Base-by-base conservation (phyloP, 441 rosid species). In the Eutrema salsugineum region DNA sequence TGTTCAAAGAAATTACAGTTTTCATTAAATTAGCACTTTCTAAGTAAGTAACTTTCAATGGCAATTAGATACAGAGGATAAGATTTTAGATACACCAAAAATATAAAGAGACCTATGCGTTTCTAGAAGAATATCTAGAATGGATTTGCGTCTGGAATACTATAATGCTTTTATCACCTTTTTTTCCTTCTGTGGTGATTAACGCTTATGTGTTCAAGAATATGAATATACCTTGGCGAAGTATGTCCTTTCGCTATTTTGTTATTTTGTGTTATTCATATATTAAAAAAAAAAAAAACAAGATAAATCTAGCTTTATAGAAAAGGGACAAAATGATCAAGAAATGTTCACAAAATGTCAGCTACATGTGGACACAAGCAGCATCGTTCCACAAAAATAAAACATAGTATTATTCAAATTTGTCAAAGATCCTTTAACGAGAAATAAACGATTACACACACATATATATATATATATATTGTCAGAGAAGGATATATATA, bases 111-210 rank as follows among this genome's bases (percentile, higher is more conserved):
- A 58, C 46, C 67, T 48, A 33, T 66, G 15, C 39, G 59, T 58
- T 58, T 66, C 54, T 66, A 57, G 71, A 73, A 58, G 77, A 58
- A 73, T 47, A 64, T 64, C 51, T 66, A 19, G 9, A 72, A 36
- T 72, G 71, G 77, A 66, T 66, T 58, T 66, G 55, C 72, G 78
- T 73, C 30, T 73, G 39, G 50, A 66, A 73, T 50, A 66, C 72
- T 58, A 56, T 58, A 66, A 32, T 66, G 67, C 61, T 57, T 71
- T 65, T 39, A 20, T 22, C 42, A 24, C 32, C 6, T 28, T 30
- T 42, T 43, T n/a, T 54, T 15, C 28, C 54, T 65, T 56, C 51
- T 15, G 53, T 56, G 36, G 27, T 56, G 17, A 30, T 66, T 28
- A n/a, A 65, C 57, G 71, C 42, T 57, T 39, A 39, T 73, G 61